Base-by-base conservation (phyloP, 345 rosid species). In the Hibiscus mutabilis region DNA sequence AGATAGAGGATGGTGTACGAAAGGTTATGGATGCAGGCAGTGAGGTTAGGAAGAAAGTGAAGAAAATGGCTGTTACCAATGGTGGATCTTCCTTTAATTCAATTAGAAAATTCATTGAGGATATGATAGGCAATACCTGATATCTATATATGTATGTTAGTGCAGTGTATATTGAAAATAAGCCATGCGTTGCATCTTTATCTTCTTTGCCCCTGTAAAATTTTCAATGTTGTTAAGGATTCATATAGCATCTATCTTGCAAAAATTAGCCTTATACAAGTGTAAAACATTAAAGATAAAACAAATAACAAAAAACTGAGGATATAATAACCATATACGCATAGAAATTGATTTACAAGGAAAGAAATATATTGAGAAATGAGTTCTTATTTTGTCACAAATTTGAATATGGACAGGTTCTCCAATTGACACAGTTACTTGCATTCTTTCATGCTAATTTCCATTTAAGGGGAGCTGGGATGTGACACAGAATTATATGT, bases 391-490 rank as follows among this genome's bases (percentile, higher is more conserved):
- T 44, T 56, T 57, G 33, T 65, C 44, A 33, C 14, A 24, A 71
- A 35, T 24, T 61, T 29, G 15, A 47, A 19, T 29, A 25, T 12
- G 9, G 69, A 59, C 70, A 46, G 60, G n/a, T 73, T 61, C 53
- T 51, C 63, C 44, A 66, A 71, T 53, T 60, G 67, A 68, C 33
- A 33, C 68, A 75, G 62, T 72, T 67, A 71, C 76, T 75, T 42
- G 22, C 53, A 49, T 4, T 42, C 65, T 51, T 63, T n/a, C 55
- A 6, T 51, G 40, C 25, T 40, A 55, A 73, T 18, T 73, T 5
- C 37, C 44, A 35, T 62, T 51, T 52, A 51, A 69, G 62, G 69
- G 46, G 37, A 49, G 27, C 33, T 10, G n/a, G 18, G 59, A 29
- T 53, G 16, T 22, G 27, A 64, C 27, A 35, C 70, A 73, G 55